phyloP scores from a whole-genome alignment of 441 rosid genomes.

The Gossypium davidsonii region DNA sequence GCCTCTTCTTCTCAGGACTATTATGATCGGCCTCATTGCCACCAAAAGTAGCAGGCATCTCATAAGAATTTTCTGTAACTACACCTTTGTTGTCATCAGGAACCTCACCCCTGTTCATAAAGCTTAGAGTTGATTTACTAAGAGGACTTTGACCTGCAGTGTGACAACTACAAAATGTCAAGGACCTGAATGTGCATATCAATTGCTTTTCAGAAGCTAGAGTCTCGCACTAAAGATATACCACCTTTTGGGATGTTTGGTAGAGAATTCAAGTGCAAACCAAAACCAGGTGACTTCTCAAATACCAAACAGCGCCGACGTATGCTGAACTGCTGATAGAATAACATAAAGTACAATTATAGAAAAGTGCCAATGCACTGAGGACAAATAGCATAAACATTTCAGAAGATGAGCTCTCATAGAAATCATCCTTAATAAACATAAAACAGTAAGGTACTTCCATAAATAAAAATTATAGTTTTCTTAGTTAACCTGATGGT shows the following conservation, averaged over 20 bases:
- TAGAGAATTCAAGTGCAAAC: constrained; percentile 43
- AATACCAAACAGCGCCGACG: constrained; percentile 45
- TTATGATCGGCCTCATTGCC: constrained; percentile 18
- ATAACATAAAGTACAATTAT: constrained; percentile 7
- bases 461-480: background rate
- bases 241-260: constrained; percentile 20
- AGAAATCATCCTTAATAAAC: background rate
- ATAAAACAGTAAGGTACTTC: background rate
- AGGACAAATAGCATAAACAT: background rate
- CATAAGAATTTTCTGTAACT: constrained; percentile 19
- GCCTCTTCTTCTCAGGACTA: constrained; percentile 32
- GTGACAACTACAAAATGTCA: constrained; percentile 17
- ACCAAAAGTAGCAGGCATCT: constrained; percentile 18
- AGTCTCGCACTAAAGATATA: constrained; percentile 23
- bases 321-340: constrained; percentile 37
- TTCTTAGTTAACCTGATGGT: constrained; percentile 32
- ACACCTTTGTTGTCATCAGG: constrained; percentile 17
- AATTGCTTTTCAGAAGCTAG: constrained; percentile 24
- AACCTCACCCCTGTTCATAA: constrained; percentile 26
- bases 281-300: constrained; percentile 33
- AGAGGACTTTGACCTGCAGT: constrained; percentile 12
- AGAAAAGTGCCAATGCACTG: background rate
- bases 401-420: background rate
- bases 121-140: constrained; percentile 21
- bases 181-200: constrained; percentile 15